Evolutionary conservation across 106 monocot genomes (phyloP).

Genomic region (Phalaenopsis aphrodite): DNA sequence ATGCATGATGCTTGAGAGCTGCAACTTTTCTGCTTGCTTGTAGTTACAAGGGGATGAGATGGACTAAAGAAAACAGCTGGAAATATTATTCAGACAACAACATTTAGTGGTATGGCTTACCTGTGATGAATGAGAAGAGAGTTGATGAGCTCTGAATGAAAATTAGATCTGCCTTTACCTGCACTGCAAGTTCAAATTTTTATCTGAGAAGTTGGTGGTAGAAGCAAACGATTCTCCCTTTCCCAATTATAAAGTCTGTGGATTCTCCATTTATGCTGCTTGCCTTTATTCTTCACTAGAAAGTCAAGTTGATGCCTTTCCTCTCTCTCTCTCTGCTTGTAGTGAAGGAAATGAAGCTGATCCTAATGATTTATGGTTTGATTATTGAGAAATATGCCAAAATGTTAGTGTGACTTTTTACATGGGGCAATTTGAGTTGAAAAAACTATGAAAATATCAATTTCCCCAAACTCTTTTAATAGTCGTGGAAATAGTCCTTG

Average conservation of each 20-base stretch:
- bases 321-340: neutral
- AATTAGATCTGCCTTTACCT: neutral
- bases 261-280: neutral
- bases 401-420: neutral
- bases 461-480: too few species aligned
- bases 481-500: too few species aligned
- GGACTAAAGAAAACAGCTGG: neutral
- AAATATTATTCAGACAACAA: neutral
- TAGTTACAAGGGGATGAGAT: neutral
- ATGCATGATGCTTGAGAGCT: neutral
- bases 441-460: too few species aligned
- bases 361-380: too few species aligned
- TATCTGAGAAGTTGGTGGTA: slow-evolving; percentile 1
- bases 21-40: neutral
- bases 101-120: neutral
- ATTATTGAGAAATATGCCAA: neutral
- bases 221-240: slow-evolving; percentile 7
- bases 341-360: too few species aligned
- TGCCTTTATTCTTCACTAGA: slow-evolving; percentile 3
- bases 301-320: slow-evolving; percentile 4
- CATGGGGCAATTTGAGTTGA: too few species aligned
- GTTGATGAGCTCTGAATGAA: too few species aligned
- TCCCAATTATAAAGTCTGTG: neutral
- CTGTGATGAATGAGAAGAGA: neutral
- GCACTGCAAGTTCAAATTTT: neutral